Conservation (phyloP, 495 filamentous ascomycete species). For the Xylaria scruposa region DNA sequence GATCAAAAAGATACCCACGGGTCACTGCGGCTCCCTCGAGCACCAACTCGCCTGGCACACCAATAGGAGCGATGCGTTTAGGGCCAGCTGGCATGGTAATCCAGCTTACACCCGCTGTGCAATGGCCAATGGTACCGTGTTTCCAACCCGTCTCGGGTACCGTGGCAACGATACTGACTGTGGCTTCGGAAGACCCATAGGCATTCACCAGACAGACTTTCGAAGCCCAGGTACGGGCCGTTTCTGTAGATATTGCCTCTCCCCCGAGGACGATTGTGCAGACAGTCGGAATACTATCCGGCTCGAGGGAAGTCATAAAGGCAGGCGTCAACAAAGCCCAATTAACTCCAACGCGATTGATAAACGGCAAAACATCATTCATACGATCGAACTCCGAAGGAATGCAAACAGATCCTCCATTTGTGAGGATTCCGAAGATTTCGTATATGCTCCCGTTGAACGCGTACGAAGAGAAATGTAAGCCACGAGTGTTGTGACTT, state of each 20-base stretch:
- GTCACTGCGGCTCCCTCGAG: slow-evolving; percentile 45
- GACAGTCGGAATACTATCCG: slow-evolving; percentile 9
- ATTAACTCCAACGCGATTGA: slow-evolving; percentile 5
- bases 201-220: slow-evolving; percentile 3
- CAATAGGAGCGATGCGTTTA: slow-evolving; percentile 52
- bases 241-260: slow-evolving; percentile 14
- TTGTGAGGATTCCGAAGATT: slow-evolving; percentile 58
- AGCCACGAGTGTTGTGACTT: slow-evolving; percentile 43
- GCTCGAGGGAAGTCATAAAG: neutral
- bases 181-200: slow-evolving; percentile 18
- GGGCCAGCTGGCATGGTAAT: slow-evolving; percentile 57
- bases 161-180: neutral
- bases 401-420: slow-evolving; percentile 37
- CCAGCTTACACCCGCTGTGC: slow-evolving; percentile 54
- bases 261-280: slow-evolving; percentile 11
- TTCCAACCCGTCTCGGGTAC: slow-evolving; percentile 48
- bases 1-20: slow-evolving; percentile 45
- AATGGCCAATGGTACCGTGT: slow-evolving; percentile 10
- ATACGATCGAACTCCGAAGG: slow-evolving; percentile 25
- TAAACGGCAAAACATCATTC: slow-evolving; percentile 1
- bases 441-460: slow-evolving; percentile 63
- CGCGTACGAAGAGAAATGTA: slow-evolving; percentile 64
- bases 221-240: slow-evolving; percentile 11
- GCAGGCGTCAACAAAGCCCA: slow-evolving; percentile 22
- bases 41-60: slow-evolving; percentile 43